Percentiles rank a stretch among this genome's conserved stretches.
Conservation (phyloP, 768 basidiomycete species). For the Exidia glandulosa region DNA sequence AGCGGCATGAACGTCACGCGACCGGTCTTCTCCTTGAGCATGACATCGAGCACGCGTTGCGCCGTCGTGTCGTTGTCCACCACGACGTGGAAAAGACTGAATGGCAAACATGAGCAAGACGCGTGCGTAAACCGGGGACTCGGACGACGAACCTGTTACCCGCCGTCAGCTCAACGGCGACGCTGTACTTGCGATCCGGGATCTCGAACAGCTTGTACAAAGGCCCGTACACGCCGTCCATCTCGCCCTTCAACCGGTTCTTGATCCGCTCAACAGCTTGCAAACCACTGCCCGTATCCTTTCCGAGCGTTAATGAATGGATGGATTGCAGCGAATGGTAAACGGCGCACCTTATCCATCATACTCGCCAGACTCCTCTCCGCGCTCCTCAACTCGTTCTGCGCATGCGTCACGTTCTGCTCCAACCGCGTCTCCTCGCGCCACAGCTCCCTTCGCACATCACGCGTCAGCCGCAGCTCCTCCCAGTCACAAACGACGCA, state of each 20-base stretch:
- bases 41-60: conserved; percentile 78
- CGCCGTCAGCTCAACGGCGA: conserved; percentile 87
- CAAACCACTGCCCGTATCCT: conserved; percentile 89
- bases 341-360: conserved; percentile 80
- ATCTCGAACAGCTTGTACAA: conserved; percentile 90
- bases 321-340: conserved; percentile 1
- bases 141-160: conserved; percentile 67
- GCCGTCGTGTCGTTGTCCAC: conserved; percentile 96
- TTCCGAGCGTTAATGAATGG: conserved; percentile 2
- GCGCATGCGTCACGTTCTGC: conserved; percentile 62
- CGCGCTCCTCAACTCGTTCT: conserved; percentile 68
- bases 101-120: neutral
- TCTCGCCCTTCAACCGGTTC: conserved; percentile 47
- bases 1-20: conserved; percentile 98
- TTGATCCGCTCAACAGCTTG: conserved; percentile 79
- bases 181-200: conserved; percentile 78
- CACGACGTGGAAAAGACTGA: conserved; percentile 90
- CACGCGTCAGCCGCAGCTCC: neutral
- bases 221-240: conserved; percentile 81
- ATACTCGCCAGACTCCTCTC: conserved; percentile 74
- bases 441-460: conserved; percentile 71
- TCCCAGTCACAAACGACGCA: neutral
- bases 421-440: conserved; percentile 86
- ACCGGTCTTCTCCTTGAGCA: conserved; percentile 88
- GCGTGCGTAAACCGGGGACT: neutral